phyloP scores from a whole-genome alignment of 768 basidiomycete genomes.

The Boletus vermiculosoides region DNA sequence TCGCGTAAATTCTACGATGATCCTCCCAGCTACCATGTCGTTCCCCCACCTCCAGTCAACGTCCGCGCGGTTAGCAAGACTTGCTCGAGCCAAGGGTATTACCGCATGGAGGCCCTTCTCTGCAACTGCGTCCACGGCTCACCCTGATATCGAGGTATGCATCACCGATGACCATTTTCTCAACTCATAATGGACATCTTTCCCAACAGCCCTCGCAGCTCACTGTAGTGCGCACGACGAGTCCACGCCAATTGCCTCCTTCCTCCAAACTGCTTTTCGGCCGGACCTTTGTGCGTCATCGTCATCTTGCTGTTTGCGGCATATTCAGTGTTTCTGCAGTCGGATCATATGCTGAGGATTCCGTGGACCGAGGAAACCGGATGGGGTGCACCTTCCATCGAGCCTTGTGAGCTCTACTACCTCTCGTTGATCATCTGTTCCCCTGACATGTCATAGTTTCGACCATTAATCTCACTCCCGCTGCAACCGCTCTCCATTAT shows the following conservation, averaged over 20 bases:
- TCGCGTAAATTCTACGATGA: neutral
- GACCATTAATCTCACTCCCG: slow-evolving; percentile 25
- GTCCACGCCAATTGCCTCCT: slow-evolving; percentile 62
- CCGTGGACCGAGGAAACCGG: slow-evolving; percentile 70
- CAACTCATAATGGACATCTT: neutral
- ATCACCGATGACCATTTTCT: neutral
- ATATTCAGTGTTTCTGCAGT: slow-evolving; percentile 39
- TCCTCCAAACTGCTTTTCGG: slow-evolving; percentile 77
- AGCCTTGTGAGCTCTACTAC: slow-evolving; percentile 61
- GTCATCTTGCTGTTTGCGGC: slow-evolving; percentile 4
- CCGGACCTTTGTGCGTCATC: slow-evolving; percentile 65
- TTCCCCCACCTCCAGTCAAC: slow-evolving; percentile 9
- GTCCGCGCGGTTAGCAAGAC: slow-evolving; percentile 12
- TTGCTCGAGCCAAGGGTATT: neutral
- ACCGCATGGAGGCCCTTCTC: slow-evolving; percentile 19
- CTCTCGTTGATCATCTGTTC: neutral
- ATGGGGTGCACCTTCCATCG: slow-evolving; percentile 81
- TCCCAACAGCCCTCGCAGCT: slow-evolving; percentile 49
- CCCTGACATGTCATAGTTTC: slow-evolving; percentile 20
- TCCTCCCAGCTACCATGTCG: slow-evolving; percentile 20
- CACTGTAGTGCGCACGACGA: slow-evolving; percentile 44
- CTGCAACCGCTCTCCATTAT: slow-evolving; percentile 84
- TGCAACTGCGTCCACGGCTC: slow-evolving; percentile 24
- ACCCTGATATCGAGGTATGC: slow-evolving; percentile 54
- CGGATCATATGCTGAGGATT: slow-evolving; percentile 84